A percentile compares a stretch with the other conserved stretches of the same genome.
Evolutionary conservation across 2,329 filamentous ascomycete genomes (phyloP).

Genomic region (Pseudocercospora eumusae): DNA sequence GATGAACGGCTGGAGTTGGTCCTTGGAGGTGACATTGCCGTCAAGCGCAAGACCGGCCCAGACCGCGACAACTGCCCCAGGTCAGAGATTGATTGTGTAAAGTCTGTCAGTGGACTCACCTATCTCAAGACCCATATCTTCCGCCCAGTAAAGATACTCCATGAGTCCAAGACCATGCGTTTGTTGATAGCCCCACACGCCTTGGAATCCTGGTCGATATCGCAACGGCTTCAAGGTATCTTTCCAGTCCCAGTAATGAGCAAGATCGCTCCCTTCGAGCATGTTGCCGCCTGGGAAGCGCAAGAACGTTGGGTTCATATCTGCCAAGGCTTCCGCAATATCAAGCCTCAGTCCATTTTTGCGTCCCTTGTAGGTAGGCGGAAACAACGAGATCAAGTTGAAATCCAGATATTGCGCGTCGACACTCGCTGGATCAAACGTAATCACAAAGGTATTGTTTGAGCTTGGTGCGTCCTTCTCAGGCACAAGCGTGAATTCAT

Average conservation of each 20-base stretch:
- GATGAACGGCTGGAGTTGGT: conserved; percentile 52
- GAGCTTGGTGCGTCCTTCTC: conserved; percentile 44
- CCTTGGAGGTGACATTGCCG: conserved; percentile 50
- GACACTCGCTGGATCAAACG: conserved; percentile 42
- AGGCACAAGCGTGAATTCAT: conserved; percentile 36
- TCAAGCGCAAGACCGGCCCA: conserved; percentile 60
- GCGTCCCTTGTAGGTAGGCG: conserved; percentile 56
- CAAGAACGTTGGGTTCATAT: conserved; percentile 50
- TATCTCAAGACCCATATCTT: conserved; percentile 50
- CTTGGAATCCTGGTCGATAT: conserved; percentile 55
- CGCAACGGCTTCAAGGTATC: conserved; percentile 57
- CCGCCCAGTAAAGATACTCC: conserved; percentile 61
- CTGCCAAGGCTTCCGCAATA: conserved; percentile 46
- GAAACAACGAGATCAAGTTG: conserved; percentile 56
- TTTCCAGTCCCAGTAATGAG: conserved; percentile 50
- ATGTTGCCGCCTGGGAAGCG: conserved; percentile 65
- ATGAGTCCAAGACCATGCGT: conserved; percentile 64
- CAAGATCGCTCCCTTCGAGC: conserved; percentile 48
- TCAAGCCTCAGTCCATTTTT: conserved; percentile 55
- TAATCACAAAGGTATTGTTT: conserved; percentile 56
- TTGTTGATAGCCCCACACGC: conserved; percentile 62
- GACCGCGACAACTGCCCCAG: conserved; percentile 54
- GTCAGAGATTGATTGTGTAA: too few species aligned
- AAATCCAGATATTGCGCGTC: conserved; percentile 49
- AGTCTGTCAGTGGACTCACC: neutral